Evolutionary conservation across 139 green algal genomes (phyloP), one percentile per base, ranked within the genome.

Genomic region (Chlamydomonas incerta): DNA sequence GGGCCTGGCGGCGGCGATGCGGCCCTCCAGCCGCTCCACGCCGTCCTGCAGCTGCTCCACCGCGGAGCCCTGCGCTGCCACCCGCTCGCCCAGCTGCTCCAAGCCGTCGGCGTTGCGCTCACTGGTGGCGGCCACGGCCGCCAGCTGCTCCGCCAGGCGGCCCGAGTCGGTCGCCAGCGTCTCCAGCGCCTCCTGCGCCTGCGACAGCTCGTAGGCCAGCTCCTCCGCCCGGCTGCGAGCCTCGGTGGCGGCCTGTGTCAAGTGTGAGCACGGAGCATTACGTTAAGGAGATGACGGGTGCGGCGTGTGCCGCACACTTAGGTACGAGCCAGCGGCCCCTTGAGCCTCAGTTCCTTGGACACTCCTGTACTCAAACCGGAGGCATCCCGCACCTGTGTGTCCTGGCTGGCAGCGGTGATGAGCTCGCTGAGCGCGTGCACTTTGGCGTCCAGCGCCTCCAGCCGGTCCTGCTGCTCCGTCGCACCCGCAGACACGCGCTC

Each of bases 381-480:
- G 41, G 41, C 41, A 5, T 50, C 8, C 9, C 52, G 2, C 47
- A 85, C 66, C 80, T 85, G 80, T n/a, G 66, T 58, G 34, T 85
- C 80, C 33, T 52, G 66, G 80, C 80, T 85, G 3, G 80, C 80
- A 5, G 80, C 80, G 3, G 80, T 85, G 5, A 85, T 21, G 31
- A 85, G 66, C 80, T 76, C 80, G 80, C 80, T 85, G 31, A 85
- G 80, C 0, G 67, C 80, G 26, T 75, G 66, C 33, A 85, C 80
- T 50, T 85, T 85, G 10, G 47, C 46, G 18, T 85, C 80, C 66
- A 85, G 21, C 29, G 50, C 50, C 66, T 67, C 80, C 66, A 85
- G 80, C 13, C 31, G 80, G 4, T 62, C 47, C 47, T 77, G 66
- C 41, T 85, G 80, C 47, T 73, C 66, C 18, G 77, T 4, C 5